Percentiles rank a stretch among this genome's conserved stretches.
Conservation (phyloP, 345 rosid species). For the Eutrema yunnanense region DNA sequence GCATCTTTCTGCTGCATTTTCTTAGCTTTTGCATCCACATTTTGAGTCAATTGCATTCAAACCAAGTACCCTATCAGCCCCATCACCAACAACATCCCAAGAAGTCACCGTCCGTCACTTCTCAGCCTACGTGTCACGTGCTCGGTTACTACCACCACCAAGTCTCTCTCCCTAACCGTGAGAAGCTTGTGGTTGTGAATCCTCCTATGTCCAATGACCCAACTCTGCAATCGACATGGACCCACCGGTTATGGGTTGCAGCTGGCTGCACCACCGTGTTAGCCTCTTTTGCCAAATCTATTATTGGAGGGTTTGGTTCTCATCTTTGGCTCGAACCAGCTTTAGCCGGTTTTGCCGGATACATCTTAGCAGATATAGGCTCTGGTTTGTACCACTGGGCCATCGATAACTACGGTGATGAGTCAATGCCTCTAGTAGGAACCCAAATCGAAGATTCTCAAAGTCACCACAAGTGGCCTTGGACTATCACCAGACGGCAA, state of each 20-base stretch:
- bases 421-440: conserved; percentile 56
- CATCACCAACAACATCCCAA: conserved; percentile 5
- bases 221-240: conserved; percentile 55
- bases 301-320: conserved; percentile 32
- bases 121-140: conserved; percentile 15
- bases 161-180: conserved; percentile 18
- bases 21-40: too few species aligned
- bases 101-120: neutral
- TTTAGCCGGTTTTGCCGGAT: conserved; percentile 56
- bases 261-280: conserved; percentile 57
- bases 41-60: neutral
- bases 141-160: conserved; percentile 31
- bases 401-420: conserved; percentile 71
- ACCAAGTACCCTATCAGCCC: conserved; percentile 29
- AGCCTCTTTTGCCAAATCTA: conserved; percentile 47
- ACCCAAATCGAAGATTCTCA: conserved; percentile 65
- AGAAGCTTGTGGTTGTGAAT: conserved; percentile 13
- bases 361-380: conserved; percentile 62
- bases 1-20: too few species aligned
- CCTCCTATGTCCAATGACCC: conserved; percentile 39
- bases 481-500: conserved; percentile 70
- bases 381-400: conserved; percentile 91
- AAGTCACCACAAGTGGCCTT: conserved; percentile 85
- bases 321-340: conserved; percentile 51
- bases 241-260: conserved; percentile 62